Evolutionary conservation across 2,329 filamentous ascomycete genomes (phyloP), one percentile per base, ranked within the genome.

Genomic region (Neonectria coccinea): DNA sequence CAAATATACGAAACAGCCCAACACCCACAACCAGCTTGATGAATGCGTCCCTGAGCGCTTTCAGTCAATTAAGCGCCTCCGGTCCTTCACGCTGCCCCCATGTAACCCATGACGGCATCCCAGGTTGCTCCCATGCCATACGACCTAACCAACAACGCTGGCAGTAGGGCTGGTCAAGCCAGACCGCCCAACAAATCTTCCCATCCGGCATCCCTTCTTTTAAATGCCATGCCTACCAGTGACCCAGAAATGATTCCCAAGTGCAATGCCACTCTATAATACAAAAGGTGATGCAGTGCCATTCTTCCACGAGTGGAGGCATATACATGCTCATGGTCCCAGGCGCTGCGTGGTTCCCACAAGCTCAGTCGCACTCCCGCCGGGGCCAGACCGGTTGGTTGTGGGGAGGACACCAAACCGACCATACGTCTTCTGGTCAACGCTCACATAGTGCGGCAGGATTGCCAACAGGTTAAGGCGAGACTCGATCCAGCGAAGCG

Each of bases 371-470:
- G 85, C 78, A 67, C 82, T 80, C 7, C 80, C 76, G 50, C 76
- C 74, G 39, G 79, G 74, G 54, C 76, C 74, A 27, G 78, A 73
- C 18, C 79, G 76, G 59, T 79, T 76, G 44, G 73, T 83, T 1
- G 88, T 85, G 2, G 94, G 95, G 61, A 98, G 82, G 14, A 97
- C 92, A 2, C 95, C 95, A 73, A 97, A 97, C 57, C 95, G 87
- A 8, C 95, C 95, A 74, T 95, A 97, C 6, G 93, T 97, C 85
- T 97, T 97, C 79, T 97, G 94, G 75, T 98, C 95, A 16, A 97
- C 90, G 61, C 92, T 97, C 52, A 98, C 91, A 74, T 97, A 98
- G 79, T 97, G 93, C 48, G 95, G 95, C 27, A 98, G 81, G 64
- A 93, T 86, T 20, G 89, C 92, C 22, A 97, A 84, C 10, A 98